phyloP scores from a whole-genome alignment of 176 grass and related monocot species.

The Eleusine indica region DNA sequence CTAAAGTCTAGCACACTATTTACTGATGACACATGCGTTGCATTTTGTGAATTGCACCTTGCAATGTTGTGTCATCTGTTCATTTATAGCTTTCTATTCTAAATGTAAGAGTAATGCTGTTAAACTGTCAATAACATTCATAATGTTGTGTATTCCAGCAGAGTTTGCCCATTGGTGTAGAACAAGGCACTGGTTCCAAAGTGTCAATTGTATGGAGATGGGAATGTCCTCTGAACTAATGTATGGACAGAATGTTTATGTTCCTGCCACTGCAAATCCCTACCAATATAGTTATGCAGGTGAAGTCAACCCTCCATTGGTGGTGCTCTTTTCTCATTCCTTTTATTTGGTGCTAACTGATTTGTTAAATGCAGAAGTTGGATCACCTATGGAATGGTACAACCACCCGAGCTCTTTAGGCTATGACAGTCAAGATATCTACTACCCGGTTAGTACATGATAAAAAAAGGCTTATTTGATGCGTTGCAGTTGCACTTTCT shows the following conservation, averaged over 20 bases:
- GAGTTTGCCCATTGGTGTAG: slow-evolving; percentile 22
- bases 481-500: neutral
- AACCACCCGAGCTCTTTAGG: slow-evolving; percentile 52
- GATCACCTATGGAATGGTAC: slow-evolving; percentile 69
- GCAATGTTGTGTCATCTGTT: neutral
- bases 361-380: slow-evolving; percentile 56
- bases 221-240: slow-evolving; percentile 56
- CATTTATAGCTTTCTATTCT: neutral
- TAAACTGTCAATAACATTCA: slow-evolving; percentile 21
- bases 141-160: slow-evolving; percentile 19
- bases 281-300: slow-evolving; percentile 68
- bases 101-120: neutral
- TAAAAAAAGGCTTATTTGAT: neutral
- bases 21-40: neutral
- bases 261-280: slow-evolving; percentile 47
- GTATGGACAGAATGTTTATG: slow-evolving; percentile 61
- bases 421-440: slow-evolving; percentile 73
- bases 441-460: slow-evolving; percentile 62
- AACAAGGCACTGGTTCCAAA: slow-evolving; percentile 16
- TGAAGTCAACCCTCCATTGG: slow-evolving; percentile 12
- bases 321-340: neutral
- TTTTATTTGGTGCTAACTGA: slow-evolving; percentile 9
- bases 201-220: slow-evolving; percentile 47
- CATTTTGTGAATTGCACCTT: neutral
- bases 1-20: neutral